These are phyloP conservation scores for Myotisia sp. DNA, from an alignment of 2,329 filamentous ascomycete genomes.

Conservation along the genomic window DNA sequence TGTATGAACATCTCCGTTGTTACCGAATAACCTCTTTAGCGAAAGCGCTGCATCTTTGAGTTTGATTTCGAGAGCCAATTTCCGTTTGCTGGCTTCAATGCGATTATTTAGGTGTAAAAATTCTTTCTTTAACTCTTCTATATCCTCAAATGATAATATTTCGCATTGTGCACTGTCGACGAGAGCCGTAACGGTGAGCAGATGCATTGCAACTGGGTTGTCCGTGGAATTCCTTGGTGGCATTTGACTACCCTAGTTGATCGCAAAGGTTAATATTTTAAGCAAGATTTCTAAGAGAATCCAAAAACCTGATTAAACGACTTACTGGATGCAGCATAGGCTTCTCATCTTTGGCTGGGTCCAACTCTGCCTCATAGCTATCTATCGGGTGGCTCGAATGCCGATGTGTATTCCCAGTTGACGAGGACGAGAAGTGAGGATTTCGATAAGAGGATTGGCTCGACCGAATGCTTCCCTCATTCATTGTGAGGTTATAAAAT, in stretches of 20 bases:
- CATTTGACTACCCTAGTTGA: not conserved
- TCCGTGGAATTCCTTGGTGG: conserved; percentile 20
- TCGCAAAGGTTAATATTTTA: no score
- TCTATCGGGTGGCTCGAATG: conserved; percentile 40
- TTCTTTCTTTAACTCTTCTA: conserved; percentile 84
- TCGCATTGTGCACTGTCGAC: conserved; percentile 75
- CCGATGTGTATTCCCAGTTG: conserved; percentile 21
- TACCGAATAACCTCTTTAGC: conserved; percentile 63
- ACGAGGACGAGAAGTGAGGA: conserved; percentile 23
- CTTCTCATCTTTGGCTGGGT: conserved; percentile 41
- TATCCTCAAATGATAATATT: conserved; percentile 78
- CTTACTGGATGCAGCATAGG: conserved; percentile 46
- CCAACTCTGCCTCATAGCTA: conserved; percentile 45
- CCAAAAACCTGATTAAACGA: not conserved
- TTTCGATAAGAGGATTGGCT: conserved; percentile 31
- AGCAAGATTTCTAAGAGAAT: not conserved
- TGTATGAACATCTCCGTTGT: conserved; percentile 35
- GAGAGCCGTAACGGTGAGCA: conserved; percentile 86
- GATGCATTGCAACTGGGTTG: conserved; percentile 64
- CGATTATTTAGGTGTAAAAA: conserved; percentile 55
- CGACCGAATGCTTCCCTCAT: conserved; percentile 22
- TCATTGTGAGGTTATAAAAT: conserved; percentile 14
- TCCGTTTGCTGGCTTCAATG: conserved; percentile 69
- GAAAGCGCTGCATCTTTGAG: conserved; percentile 85
- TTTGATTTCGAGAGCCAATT: conserved; percentile 79